Evolutionary conservation across 257 asterid genomes (phyloP).

Genomic region (Avicennia marina): DNA sequence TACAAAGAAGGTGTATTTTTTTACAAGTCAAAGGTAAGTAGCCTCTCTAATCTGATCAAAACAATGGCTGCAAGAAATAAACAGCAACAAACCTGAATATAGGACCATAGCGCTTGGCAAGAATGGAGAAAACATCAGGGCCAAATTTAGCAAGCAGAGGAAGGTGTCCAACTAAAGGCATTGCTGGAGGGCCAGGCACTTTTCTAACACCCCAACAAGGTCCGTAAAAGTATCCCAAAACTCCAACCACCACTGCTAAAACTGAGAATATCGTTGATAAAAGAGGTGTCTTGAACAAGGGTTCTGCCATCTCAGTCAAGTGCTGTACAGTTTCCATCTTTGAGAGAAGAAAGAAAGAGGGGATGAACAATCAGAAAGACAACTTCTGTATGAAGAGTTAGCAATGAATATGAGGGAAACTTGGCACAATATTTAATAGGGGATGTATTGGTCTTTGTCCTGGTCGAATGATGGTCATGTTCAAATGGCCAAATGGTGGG

Average conservation of each 20-base stretch:
- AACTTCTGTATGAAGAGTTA: too few relatives aligned
- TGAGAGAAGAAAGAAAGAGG: background rate
- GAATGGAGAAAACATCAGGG: slow-evolving; percentile 77
- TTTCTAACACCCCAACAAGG: slow-evolving; percentile 85
- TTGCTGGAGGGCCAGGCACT: slow-evolving; percentile 85
- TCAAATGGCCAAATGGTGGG: slow-evolving; percentile 34
- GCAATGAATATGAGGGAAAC: slow-evolving; percentile 9
- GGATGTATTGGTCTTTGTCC: slow-evolving; percentile 25
- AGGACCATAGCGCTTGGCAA: slow-evolving; percentile 79
- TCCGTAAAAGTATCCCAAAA: slow-evolving; percentile 50
- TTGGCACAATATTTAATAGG: slow-evolving; percentile 1
- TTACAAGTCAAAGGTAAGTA: too few relatives aligned
- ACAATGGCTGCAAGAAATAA: slow-evolving; percentile 13
- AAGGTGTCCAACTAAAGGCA: slow-evolving; percentile 87
- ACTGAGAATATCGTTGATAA: slow-evolving; percentile 17
- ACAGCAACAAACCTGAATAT: slow-evolving; percentile 62
- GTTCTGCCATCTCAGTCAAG: slow-evolving; percentile 9
- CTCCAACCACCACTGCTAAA: slow-evolving; percentile 32
- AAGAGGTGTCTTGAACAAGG: slow-evolving; percentile 15
- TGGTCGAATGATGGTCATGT: slow-evolving; percentile 22
- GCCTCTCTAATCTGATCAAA: too few relatives aligned
- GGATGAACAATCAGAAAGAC: too few relatives aligned
- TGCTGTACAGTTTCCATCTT: slow-evolving; percentile 34
- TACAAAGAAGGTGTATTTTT: too few relatives aligned
- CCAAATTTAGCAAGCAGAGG: slow-evolving; percentile 89